Percentiles rank a stretch among this genome's conserved stretches.
Evolutionary conservation across 2,329 filamentous ascomycete species (phyloP).

Genomic region (Dactylellina haptotyla): DNA sequence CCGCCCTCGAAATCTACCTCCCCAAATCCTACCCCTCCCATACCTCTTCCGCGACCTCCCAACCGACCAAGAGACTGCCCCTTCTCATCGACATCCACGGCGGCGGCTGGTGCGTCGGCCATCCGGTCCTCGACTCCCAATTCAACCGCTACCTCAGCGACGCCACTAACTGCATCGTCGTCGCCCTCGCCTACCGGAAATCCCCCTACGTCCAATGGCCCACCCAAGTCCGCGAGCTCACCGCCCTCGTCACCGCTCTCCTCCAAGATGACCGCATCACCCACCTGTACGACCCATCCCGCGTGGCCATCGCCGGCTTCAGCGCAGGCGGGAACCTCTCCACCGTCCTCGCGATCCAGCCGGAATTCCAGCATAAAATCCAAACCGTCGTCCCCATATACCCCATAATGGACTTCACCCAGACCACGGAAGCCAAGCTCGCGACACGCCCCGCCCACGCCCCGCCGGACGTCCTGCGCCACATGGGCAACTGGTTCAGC

Average conservation of each 20-base stretch:
- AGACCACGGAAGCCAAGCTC: slow-evolving; percentile 28
- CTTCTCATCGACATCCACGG: slow-evolving; percentile 67
- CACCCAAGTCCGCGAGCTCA: slow-evolving; percentile 63
- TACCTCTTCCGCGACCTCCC: not conserved
- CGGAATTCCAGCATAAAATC: slow-evolving; percentile 16
- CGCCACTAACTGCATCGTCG: slow-evolving; percentile 62
- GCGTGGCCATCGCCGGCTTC: slow-evolving; percentile 65
- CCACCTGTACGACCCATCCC: slow-evolving; percentile 63
- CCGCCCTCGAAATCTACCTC: slow-evolving; percentile 42
- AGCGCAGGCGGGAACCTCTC: slow-evolving; percentile 67
- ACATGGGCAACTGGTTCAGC: slow-evolving; percentile 53
- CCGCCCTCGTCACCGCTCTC: slow-evolving; percentile 62
- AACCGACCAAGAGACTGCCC: slow-evolving; percentile 58
- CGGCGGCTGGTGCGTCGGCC: slow-evolving; percentile 65
- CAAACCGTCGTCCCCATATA: slow-evolving; percentile 42
- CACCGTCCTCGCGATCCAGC: slow-evolving; percentile 30
- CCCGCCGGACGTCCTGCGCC: slow-evolving; percentile 26
- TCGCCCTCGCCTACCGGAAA: slow-evolving; percentile 66
- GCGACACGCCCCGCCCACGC: slow-evolving; percentile 8
- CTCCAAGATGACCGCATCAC: slow-evolving; percentile 61
- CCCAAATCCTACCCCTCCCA: slow-evolving; percentile 21
- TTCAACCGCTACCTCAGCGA: slow-evolving; percentile 65
- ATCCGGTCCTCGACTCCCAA: slow-evolving; percentile 64
- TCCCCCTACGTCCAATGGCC: slow-evolving; percentile 65
- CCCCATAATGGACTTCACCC: slow-evolving; percentile 39